These are phyloP conservation scores for Candida arabinofermentans DNA, from an alignment of 805 yeast species.

Conservation along the genomic window DNA sequence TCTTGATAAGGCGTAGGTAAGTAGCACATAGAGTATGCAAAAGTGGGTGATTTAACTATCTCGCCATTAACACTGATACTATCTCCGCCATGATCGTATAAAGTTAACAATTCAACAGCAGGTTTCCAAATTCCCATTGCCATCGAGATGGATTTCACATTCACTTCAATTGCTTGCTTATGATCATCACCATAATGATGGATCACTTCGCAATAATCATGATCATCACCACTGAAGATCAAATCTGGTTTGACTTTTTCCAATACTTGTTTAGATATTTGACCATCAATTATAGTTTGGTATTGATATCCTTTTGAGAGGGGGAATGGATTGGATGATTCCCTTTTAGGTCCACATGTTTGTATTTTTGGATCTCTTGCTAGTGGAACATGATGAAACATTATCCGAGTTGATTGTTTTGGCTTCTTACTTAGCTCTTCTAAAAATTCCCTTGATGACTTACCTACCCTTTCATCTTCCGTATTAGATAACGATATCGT, in stretches of 20 bases:
- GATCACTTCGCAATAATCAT: constrained; percentile 67
- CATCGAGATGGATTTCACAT: constrained; percentile 88
- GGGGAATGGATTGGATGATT: constrained; percentile 61
- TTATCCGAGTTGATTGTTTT: constrained; percentile 51
- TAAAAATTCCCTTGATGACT: constrained; percentile 51
- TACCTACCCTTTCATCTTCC: constrained; percentile 38
- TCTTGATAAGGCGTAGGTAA: constrained; percentile 43
- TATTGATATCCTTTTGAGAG: constrained; percentile 75
- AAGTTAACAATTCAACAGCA: constrained; percentile 77
- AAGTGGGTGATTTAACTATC: constrained; percentile 19
- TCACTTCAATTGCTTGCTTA: constrained; percentile 54
- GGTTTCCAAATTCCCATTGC: constrained; percentile 87
- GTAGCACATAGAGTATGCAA: constrained; percentile 41
- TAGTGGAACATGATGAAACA: constrained; percentile 86
- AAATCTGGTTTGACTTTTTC: constrained; percentile 57
- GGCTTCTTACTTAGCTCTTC: constrained; percentile 29
- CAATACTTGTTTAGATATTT: constrained; percentile 56
- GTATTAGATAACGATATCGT: constrained; percentile 75
- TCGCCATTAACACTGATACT: constrained; percentile 6
- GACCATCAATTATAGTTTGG: constrained; percentile 77
- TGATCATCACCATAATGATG: constrained; percentile 10
- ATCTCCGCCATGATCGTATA: constrained; percentile 25
- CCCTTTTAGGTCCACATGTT: constrained; percentile 75
- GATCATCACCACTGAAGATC: constrained; percentile 92
- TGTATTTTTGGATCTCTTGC: constrained; percentile 61